Percentiles rank a stretch among this genome's conserved stretches.
phyloP scores from a whole-genome alignment of 2,329 filamentous ascomycete species.

The Endocalyx cinctus region DNA sequence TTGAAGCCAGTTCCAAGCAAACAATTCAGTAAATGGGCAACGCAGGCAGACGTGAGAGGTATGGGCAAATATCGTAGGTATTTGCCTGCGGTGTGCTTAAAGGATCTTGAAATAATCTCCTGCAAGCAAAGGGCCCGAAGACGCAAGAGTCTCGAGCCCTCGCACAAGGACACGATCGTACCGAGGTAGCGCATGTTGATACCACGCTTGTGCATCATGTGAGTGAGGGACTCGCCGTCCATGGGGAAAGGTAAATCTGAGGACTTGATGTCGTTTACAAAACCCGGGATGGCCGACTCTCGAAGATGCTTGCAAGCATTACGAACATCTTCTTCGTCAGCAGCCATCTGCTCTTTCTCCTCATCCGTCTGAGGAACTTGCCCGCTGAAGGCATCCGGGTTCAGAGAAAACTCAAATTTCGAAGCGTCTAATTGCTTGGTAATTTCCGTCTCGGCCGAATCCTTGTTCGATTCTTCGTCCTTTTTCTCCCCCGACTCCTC shows the following conservation, averaged over 20 bases:
- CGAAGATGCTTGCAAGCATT: slow-evolving; percentile 76
- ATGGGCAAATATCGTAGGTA: slow-evolving; percentile 77
- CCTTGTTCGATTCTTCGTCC: slow-evolving; percentile 17
- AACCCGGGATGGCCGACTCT: slow-evolving; percentile 72
- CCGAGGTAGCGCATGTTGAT: slow-evolving; percentile 98
- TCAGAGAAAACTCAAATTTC: slow-evolving; percentile 81
- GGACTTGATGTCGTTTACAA: slow-evolving; percentile 82
- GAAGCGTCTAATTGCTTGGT: slow-evolving; percentile 78
- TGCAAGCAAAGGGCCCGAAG: slow-evolving; percentile 74
- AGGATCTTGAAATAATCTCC: slow-evolving; percentile 91
- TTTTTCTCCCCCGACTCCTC: slow-evolving; percentile 7
- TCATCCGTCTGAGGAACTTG: slow-evolving; percentile 85
- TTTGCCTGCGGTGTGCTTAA: slow-evolving; percentile 84
- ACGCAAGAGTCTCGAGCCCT: slow-evolving; percentile 68
- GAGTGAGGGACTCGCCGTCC: slow-evolving; percentile 89
- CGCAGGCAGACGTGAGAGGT: slow-evolving; percentile 72
- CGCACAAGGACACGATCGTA: slow-evolving; percentile 67
- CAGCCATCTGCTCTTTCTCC: slow-evolving; percentile 76
- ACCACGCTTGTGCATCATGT: slow-evolving; percentile 89
- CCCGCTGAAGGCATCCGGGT: slow-evolving; percentile 93
- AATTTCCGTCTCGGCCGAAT: slow-evolving; percentile 32
- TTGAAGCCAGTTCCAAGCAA: slow-evolving; percentile 76
- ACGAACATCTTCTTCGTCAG: slow-evolving; percentile 85
- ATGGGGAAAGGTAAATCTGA: slow-evolving; percentile 96
- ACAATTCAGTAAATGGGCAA: slow-evolving; percentile 90